phyloP scores from a whole-genome alignment of 176 grass and related monocot species.

The Musa itinerans region DNA sequence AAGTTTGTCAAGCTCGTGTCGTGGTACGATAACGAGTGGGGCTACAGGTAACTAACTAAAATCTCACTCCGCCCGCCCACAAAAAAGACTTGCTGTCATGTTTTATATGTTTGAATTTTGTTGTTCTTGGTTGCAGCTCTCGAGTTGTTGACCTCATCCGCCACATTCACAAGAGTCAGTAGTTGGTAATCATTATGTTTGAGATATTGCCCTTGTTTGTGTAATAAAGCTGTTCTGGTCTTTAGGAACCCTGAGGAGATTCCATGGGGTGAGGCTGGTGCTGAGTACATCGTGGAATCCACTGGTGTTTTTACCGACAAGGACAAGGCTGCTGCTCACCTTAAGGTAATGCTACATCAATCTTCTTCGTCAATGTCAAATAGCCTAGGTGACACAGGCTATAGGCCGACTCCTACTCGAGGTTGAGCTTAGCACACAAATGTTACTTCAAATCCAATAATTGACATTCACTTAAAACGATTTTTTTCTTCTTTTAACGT shows the following conservation, averaged over 20 bases:
- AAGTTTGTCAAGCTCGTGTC: constrained; percentile 53
- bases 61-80: background rate
- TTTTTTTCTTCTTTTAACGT: too few species aligned
- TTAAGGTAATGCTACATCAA: constrained; percentile 29
- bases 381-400: too few species aligned
- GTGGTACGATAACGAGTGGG: constrained; percentile 72
- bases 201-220: background rate
- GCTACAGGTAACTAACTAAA: constrained; percentile 37
- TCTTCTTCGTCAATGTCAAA: too few species aligned
- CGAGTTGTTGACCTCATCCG: constrained; percentile 81
- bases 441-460: too few species aligned
- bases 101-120: background rate
- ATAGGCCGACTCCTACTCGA: too few species aligned
- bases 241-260: constrained; percentile 67
- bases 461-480: too few species aligned
- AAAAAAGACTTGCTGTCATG: background rate
- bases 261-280: constrained; percentile 53
- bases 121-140: constrained; percentile 30
- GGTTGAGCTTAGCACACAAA: too few species aligned
- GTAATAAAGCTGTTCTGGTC: background rate
- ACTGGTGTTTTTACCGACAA: constrained; percentile 64
- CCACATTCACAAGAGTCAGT: constrained; percentile 48
- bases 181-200: background rate
- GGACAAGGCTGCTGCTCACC: constrained; percentile 60
- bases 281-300: constrained; percentile 48